Evolutionary conservation across 1,284 basidiomycete genomes (phyloP).

Genomic region (Phellopilus nigrolimitatus): DNA sequence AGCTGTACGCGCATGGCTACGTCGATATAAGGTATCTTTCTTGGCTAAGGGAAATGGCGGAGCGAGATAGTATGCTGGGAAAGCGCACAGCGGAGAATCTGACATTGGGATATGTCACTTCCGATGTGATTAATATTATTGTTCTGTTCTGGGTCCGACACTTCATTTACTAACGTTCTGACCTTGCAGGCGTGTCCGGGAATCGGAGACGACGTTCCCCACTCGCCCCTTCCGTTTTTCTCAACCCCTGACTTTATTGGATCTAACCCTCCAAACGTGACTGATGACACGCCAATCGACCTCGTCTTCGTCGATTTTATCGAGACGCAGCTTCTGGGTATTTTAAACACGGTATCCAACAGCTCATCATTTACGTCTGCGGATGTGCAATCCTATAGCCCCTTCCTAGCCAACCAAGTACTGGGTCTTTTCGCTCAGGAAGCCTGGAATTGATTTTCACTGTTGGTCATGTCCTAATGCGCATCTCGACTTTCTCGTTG

Average conservation of each 20-base stretch:
- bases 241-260: constrained; percentile 50
- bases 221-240: constrained; percentile 55
- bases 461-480: too few species aligned
- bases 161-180: constrained; percentile 2
- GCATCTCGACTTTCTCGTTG: too few species aligned
- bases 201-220: constrained; percentile 62
- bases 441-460: constrained; percentile 46
- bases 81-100: constrained; percentile 40
- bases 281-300: constrained; percentile 51
- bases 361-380: constrained; percentile 41
- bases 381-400: constrained; percentile 50
- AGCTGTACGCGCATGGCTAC: constrained; percentile 44
- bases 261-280: constrained; percentile 47
- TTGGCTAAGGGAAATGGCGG: constrained; percentile 55
- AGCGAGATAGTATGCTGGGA: constrained; percentile 29
- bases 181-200: constrained; percentile 55
- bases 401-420: constrained; percentile 44
- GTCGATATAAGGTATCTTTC: constrained; percentile 46
- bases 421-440: constrained; percentile 58
- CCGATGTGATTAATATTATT: constrained; percentile 46
- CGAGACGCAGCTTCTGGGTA: constrained; percentile 42
- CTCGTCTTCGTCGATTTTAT: constrained; percentile 71
- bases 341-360: constrained; percentile 53
- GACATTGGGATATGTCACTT: constrained; percentile 69
- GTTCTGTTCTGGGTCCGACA: constrained; percentile 1